Percentiles rank a stretch among this genome's conserved stretches.
Conservation (phyloP, 1,139 yeast genomes). For the Suhomyces bokatorum region DNA sequence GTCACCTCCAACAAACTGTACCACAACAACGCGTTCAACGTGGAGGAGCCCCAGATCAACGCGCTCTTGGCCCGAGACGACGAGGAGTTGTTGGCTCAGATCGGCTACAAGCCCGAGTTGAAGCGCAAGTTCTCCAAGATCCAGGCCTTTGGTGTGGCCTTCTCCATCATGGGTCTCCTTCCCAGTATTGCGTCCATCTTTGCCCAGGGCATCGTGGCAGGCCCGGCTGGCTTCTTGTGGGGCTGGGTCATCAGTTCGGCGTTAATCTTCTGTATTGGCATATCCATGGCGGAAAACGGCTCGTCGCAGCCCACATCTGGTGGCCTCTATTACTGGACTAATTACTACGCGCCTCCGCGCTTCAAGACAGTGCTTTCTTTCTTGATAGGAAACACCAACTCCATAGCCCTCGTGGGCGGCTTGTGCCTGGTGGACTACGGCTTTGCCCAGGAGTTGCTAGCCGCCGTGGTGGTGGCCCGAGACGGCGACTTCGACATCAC, state of each 20-base stretch:
- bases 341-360: conserved; percentile 46
- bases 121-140: conserved; percentile 44
- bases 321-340: conserved; percentile 61
- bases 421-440: conserved; percentile 61
- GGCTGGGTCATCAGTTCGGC: conserved; percentile 65
- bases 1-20: conserved; percentile 25
- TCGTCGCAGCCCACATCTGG: conserved; percentile 72
- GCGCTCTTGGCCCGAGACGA: conserved; percentile 17
- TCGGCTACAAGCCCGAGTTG: conserved; percentile 51
- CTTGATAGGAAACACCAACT: conserved; percentile 60
- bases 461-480: conserved; percentile 49
- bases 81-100: conserved; percentile 15
- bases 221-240: conserved; percentile 64
- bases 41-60: conserved; percentile 28
- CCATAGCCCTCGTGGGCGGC: conserved; percentile 58
- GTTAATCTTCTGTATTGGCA: conserved; percentile 58
- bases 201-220: conserved; percentile 34
- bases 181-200: conserved; percentile 45
- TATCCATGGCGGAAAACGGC: conserved; percentile 65
- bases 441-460: conserved; percentile 52
- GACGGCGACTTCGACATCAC: conserved; percentile 51
- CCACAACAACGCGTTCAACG: conserved; percentile 30
- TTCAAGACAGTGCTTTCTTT: conserved; percentile 44
- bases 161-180: conserved; percentile 52
- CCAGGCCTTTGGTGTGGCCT: conserved; percentile 54